These are phyloP conservation scores for Xylariaceae sp. DNA, from an alignment of 2,329 filamentous ascomycete species.

Conservation along the genomic window DNA sequence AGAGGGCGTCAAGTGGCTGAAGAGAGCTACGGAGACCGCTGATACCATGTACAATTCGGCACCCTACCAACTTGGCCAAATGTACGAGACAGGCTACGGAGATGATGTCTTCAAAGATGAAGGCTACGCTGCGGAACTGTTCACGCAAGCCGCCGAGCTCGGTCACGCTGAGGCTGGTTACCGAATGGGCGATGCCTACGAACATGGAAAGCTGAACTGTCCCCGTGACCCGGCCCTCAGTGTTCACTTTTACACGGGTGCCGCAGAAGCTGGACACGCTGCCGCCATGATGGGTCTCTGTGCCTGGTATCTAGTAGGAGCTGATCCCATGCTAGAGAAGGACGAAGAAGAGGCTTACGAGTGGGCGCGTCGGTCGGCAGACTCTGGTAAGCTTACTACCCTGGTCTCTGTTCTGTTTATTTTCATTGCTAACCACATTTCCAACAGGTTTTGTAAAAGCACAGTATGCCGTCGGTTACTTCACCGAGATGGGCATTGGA, in stretches of 20 bases:
- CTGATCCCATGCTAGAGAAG: constrained; percentile 84
- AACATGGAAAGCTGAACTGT: constrained; percentile 82
- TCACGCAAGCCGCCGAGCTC: constrained; percentile 88
- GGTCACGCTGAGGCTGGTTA: constrained; percentile 82
- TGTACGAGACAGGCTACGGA: constrained; percentile 91
- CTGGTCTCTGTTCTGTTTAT: background rate
- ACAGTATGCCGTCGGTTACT: constrained; percentile 94
- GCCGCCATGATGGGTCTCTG: constrained; percentile 97
- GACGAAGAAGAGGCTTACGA: constrained; percentile 96
- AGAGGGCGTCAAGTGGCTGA: constrained; percentile 94
- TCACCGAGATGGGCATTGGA: constrained; percentile 97
- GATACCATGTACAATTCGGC: constrained; percentile 89
- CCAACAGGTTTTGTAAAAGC: constrained; percentile 62
- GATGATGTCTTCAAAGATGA: constrained; percentile 91
- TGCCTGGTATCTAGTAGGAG: constrained; percentile 97
- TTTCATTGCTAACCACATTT: constrained; percentile 16
- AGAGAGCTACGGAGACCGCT: constrained; percentile 82
- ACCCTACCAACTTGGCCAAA: constrained; percentile 79
- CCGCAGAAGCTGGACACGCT: constrained; percentile 77
- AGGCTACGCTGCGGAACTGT: constrained; percentile 84
- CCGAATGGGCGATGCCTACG: constrained; percentile 92
- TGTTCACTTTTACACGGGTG: constrained; percentile 94
- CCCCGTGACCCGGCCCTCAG: constrained; percentile 87
- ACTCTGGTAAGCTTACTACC: constrained; percentile 60
- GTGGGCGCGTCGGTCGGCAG: constrained; percentile 84